Conservation (phyloP, 2,329 filamentous ascomycete species). For the Alternaria alternata region DNA sequence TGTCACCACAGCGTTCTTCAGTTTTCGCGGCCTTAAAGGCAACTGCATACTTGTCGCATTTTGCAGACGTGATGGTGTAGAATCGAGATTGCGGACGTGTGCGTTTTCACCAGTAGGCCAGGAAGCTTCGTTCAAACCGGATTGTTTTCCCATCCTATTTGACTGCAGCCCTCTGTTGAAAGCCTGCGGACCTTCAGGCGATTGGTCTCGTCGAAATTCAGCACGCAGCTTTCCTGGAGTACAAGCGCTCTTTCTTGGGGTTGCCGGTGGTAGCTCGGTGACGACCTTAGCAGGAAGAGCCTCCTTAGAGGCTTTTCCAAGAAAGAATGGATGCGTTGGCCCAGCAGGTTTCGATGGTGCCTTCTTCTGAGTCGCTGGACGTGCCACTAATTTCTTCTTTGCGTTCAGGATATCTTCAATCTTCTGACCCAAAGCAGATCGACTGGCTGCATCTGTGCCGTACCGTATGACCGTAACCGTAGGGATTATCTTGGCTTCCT, state of each 20-base stretch:
- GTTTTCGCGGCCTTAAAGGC: slow-evolving; percentile 37
- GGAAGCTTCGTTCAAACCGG: slow-evolving; percentile 70
- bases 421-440: slow-evolving; percentile 62
- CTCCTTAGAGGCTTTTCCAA: slow-evolving; percentile 59
- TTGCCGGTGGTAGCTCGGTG: slow-evolving; percentile 16
- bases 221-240: slow-evolving; percentile 58
- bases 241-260: slow-evolving; percentile 49
- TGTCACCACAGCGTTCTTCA: slow-evolving; percentile 50
- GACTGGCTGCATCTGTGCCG: slow-evolving; percentile 57
- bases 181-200: slow-evolving; percentile 20
- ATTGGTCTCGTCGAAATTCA: slow-evolving; percentile 38
- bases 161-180: slow-evolving; percentile 32
- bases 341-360: slow-evolving; percentile 38
- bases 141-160: slow-evolving; percentile 62
- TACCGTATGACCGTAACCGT: slow-evolving; percentile 68
- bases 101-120: slow-evolving; percentile 74
- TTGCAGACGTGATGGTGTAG: neutral
- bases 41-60: neutral
- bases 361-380: slow-evolving; percentile 31
- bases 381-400: slow-evolving; percentile 27
- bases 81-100: slow-evolving; percentile 43
- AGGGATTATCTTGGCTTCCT: slow-evolving; percentile 39
- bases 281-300: slow-evolving; percentile 24
- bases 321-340: slow-evolving; percentile 73
- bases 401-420: slow-evolving; percentile 70